Base-by-base conservation (phyloP, 306 rosid species). In the Rosa persica region DNA sequence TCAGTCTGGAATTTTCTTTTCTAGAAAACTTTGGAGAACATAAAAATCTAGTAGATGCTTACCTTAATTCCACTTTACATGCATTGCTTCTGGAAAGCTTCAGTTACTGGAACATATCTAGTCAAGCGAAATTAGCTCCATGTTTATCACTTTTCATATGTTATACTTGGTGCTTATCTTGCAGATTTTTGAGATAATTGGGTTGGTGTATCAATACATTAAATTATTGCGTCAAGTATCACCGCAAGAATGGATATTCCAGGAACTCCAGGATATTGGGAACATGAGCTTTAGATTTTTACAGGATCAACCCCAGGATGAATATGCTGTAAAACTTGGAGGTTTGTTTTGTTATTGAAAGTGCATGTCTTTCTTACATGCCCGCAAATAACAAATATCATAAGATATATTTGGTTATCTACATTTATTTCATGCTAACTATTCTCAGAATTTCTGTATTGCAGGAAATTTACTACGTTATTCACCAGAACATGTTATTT, bases 241-340 rank as follows among this genome's bases (percentile, higher is more conserved):
- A 70, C 98, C 99, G 42, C 93, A 89, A 87, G 90, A 93, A 84
- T 93, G 99, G 98, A 91, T 95, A 84, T 95, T 95, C 87, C 83
- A 82, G 88, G 99, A 95, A 84, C 91, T 93, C 79, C 98, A 93
- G 81, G 89, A 84, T 84, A 91, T 95, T 75, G 97, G 96, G 65
- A 95, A 93, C 84, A 95, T 95, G 96, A 93, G 89, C 52, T 95
- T 93, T 86, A 90, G 90, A 88, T 95, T 95, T 83, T 91, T 87
- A 9, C 96, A 93, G 89, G 99, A 95, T 86, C 93, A 91, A 52
- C 96, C 97, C 51, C 97, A 89, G 83, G 99, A 95, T 88, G 99
- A 93, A 86, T 95, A 95, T 85, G 98, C 99, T 81, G 89, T 92
- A 25, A 91, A 91, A 78, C 99, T 95, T 77, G 85, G 97, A 89